Percentiles rank a stretch among this genome's conserved stretches.
Evolutionary conservation across 805 yeast genomes (phyloP).

Genomic region (Spathaspora sp.): DNA sequence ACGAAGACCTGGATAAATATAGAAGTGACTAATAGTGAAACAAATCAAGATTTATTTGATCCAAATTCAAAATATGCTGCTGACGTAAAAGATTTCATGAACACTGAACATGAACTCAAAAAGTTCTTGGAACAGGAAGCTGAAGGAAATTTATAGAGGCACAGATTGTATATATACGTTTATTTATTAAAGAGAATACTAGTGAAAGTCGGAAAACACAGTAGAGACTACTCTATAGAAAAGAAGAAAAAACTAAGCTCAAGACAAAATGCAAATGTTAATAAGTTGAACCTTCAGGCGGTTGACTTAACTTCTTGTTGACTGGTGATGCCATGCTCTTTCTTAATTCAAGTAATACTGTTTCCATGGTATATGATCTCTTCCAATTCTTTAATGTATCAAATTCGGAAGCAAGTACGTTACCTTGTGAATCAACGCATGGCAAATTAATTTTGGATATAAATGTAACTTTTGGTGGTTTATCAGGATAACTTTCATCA

Average conservation of each 20-base stretch:
- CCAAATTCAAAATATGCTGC: slow-evolving; percentile 18
- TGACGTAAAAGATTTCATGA: slow-evolving; percentile 30
- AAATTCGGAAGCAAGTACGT: slow-evolving; percentile 43
- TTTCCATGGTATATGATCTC: slow-evolving; percentile 88
- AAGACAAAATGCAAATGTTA: slow-evolving; percentile 6
- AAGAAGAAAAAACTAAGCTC: background rate
- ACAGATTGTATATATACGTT: background rate
- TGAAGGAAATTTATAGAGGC: slow-evolving; percentile 1
- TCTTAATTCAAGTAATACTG: slow-evolving; percentile 82
- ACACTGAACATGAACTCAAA: slow-evolving; percentile 36
- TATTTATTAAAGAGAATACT: background rate
- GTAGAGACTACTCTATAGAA: background rate
- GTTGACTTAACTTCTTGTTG: slow-evolving; percentile 86
- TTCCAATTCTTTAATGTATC: slow-evolving; percentile 81
- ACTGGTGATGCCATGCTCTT: slow-evolving; percentile 76
- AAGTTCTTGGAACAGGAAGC: slow-evolving; percentile 25
- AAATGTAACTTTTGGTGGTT: slow-evolving; percentile 82
- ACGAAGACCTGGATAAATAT: slow-evolving; percentile 34
- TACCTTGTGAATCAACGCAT: slow-evolving; percentile 74
- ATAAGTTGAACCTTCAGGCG: slow-evolving; percentile 81
- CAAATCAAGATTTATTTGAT: slow-evolving; percentile 24
- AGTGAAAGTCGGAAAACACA: background rate
- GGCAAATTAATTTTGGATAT: slow-evolving; percentile 85
- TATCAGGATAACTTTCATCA: slow-evolving; percentile 81
- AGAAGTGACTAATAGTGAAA: slow-evolving; percentile 32